These are phyloP conservation scores for Epithemia pelagica DNA, from an alignment of 108 stramenopile genomes.

Conservation along the genomic window DNA sequence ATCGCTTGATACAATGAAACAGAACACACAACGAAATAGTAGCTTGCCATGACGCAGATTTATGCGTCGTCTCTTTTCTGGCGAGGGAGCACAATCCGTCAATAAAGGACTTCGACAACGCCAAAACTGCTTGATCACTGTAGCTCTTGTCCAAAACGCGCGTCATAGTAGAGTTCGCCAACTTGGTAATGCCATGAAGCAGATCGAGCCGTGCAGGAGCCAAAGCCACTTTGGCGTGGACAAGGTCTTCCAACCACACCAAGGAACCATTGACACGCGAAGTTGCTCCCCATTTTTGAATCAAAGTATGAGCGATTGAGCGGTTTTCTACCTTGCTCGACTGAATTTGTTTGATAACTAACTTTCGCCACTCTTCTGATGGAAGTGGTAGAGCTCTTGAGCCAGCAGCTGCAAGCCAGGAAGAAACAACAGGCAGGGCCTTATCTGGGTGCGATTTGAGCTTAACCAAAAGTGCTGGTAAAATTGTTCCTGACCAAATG, in stretches of 20 bases:
- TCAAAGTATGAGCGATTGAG: neutral
- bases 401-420: neutral
- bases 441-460: slow-evolving; percentile 12
- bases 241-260: neutral
- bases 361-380: slow-evolving; percentile 1
- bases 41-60: neutral
- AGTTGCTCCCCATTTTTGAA: neutral
- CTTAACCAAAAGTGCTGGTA: slow-evolving; percentile 12
- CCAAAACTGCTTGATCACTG: neutral
- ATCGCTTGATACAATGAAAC: neutral
- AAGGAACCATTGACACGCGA: neutral
- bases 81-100: neutral
- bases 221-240: neutral
- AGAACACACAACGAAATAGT: neutral
- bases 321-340: slow-evolving; percentile 10
- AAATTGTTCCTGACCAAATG: neutral
- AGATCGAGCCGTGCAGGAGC: neutral
- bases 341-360: slow-evolving; percentile 4
- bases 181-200: neutral
- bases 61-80: neutral
- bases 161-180: neutral
- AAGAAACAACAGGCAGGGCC: neutral
- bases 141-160: no score
- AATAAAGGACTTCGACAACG: neutral
- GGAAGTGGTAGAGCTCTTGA: neutral